Base-by-base conservation (phyloP, 139 green algal genomes). In the Tetraselmis striata region DNA sequence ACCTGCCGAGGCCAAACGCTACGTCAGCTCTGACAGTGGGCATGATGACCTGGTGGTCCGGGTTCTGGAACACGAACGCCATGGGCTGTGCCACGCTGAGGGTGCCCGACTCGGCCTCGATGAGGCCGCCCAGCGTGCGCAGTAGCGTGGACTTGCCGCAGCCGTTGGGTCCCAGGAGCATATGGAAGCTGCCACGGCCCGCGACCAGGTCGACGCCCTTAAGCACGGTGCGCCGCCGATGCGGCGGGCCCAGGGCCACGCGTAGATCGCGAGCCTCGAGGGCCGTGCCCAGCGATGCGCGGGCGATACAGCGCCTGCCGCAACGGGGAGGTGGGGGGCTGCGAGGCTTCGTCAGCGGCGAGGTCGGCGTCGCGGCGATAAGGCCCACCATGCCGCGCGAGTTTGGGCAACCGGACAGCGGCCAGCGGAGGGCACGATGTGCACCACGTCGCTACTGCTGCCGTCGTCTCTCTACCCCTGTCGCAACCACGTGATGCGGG, bases 21-120 rank as follows among this genome's bases (percentile, higher is more conserved):
- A 99, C 97, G 79, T 99, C 96, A 30, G 95, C 91, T 1, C 89
- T 92, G 1, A 98, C 96, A 2, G 94, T 97, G 2, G 95, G 95
- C 90, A 98, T 93, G 24, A 98, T 91, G 32, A 92, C 89, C 80
- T 98, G 95, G 85, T 99, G 95, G 83, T 99, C 97, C 1, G 97
- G 97, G 86, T 99, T 99, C 79, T 99, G 97, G 82, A 99, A 98
- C 29, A 99, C 96, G 85, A 98, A 97, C 27, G 89, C 93, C 1
- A 85, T 88, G 0, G 94, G 93, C n/a, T 83, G 59, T 83, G 77
- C 24, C 1, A 80, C 80, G 2, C 86, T 58, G 0, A 94, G 84
- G 0, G 1, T 45, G 26, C 96, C 95, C 2, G 58, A 78, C 32
- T 94, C 87, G 0, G 87, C 83, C 1, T 80, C 31, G 30, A 96